Base-by-base conservation (phyloP, 768 basidiomycete genomes). In the Amanita brunnescens region DNA sequence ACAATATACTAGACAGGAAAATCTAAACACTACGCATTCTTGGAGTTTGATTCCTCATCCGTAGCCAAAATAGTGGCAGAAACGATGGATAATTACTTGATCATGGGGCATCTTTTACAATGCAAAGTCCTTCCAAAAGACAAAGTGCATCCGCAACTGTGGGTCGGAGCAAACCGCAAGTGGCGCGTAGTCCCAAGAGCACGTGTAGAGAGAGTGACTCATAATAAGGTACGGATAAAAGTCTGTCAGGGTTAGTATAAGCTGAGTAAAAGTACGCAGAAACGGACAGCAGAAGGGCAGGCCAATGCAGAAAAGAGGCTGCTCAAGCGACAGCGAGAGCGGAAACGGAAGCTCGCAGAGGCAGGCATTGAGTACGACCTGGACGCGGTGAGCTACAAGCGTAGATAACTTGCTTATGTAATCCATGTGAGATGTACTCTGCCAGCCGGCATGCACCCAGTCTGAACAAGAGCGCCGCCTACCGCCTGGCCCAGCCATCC, bases 71-170 rank as follows among this genome's bases (percentile, higher is more conserved):
- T 99, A 55, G 96, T 96, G 6, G 86, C 89, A 1, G 96, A 98
- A 62, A 98, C 95, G 40, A 98, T 98, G 96, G 83, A 99, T 75
- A 98, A 96, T 71, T 99, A 97, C 67, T 78, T 99, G 34, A 75
- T 99, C 56, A 80, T 87, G 77, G 94, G 95, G 6, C 95, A 96
- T 63, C 87, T 99, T 56, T 76, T 99, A 50, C 81, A 79, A 39
- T 98, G 95, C 73, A 87, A 90, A 67, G 67, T 93, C 47, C 81
- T 98, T 53, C 91, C 96, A 35, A 83, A 83, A 58, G 91, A 94
- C 21, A 67, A 94, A 54, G 81, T 98, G 1, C 95, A 98, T 64
- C 88, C 93, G 10, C 82, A 95, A 62, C 69, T 98, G 1, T 99
- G 96, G 96, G 73, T 94, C 9, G 95, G 96, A n/a, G 91, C 94